These are phyloP conservation scores for Isabelozyma rhagii DNA, from an alignment of 805 yeast genomes.

Conservation along the genomic window DNA sequence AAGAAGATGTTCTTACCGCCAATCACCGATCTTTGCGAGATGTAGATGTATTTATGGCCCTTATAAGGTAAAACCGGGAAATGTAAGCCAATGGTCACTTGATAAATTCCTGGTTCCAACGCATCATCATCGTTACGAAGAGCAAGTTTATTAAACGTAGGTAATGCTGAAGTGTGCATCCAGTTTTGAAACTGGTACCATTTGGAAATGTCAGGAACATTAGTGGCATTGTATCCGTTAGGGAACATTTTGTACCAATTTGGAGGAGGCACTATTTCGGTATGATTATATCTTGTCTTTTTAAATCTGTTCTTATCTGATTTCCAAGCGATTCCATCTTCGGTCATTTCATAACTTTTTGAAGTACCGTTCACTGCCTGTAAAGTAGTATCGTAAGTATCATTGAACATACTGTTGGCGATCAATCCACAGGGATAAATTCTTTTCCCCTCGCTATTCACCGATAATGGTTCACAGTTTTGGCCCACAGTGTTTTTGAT, in stretches of 20 bases:
- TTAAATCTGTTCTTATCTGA: constrained; percentile 36
- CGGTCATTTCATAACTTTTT: constrained; percentile 30
- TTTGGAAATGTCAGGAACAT: constrained; percentile 41
- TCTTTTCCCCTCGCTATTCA: constrained; percentile 42
- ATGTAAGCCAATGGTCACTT: constrained; percentile 65
- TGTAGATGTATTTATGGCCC: constrained; percentile 64
- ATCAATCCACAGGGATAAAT: constrained; percentile 82
- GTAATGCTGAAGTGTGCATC: constrained; percentile 44
- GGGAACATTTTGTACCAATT: constrained; percentile 44
- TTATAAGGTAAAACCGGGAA: constrained; percentile 72
- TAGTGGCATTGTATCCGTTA: constrained; percentile 39
- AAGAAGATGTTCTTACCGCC: constrained; percentile 76
- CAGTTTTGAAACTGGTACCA: constrained; percentile 47
- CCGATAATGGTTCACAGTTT: constrained; percentile 42
- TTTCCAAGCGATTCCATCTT: constrained; percentile 41
- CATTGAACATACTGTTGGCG: constrained; percentile 79
- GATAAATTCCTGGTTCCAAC: constrained; percentile 57
- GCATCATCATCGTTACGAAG: constrained; percentile 58
- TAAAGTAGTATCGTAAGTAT: constrained; percentile 47
- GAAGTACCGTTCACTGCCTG: constrained; percentile 35
- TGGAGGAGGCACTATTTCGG: constrained; percentile 43
- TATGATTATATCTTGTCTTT: constrained; percentile 35
- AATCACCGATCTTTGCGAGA: constrained; percentile 67
- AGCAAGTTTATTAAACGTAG: constrained; percentile 47
- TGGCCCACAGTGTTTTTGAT: constrained; percentile 43